Base-by-base conservation (phyloP, 345 rosid genomes). In the Microcos paniculata region DNA sequence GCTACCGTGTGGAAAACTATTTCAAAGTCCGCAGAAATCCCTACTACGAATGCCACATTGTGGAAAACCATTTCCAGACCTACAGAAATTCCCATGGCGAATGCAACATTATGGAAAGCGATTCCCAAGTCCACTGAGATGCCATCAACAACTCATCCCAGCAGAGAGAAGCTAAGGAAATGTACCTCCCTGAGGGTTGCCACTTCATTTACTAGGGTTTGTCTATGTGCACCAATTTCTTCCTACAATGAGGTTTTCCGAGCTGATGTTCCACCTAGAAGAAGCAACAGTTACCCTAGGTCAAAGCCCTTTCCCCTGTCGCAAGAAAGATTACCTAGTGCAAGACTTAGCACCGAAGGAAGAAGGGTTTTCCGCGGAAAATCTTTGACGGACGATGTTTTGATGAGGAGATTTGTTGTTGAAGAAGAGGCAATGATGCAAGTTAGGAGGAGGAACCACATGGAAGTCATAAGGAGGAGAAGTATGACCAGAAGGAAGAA, bases 361-460 rank as follows among this genome's bases (percentile, higher is more conserved):
- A 86, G 97, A 73, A 87, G 90, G 51, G 65, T 93, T 26, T 96
- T 96, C 59, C 81, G 99, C 13, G 99, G 98, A 48, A 90, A 96
- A 52, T 96, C 99, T 0, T 85, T 96, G 89, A 93, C 81, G 0
- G 96, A 96, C 15, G 96, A 96, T 49, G 92, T 84, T 68, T 76
- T 92, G 85, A 96, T 92, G 99, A 93, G 93, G 80, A 90, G 98
- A 76, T 96, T 96, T 70, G 96, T 96, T 49, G 86, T 81, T 82
- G 99, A 93, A 64, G 99, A 96, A 70, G 98, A 91, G 73, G 94
- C 98, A 26, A 90, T 93, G 94, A 82, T 89, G 94, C 94, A 93
- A 82, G 81, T 81, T 65, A 88, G 90, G 75, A 86, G 91, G 74
- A 92, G 91, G 83, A 88, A 95, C 84, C 84, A 89, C 71, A 90